phyloP scores from a whole-genome alignment of 1,284 basidiomycete species.

The Thelephora terrestris region DNA sequence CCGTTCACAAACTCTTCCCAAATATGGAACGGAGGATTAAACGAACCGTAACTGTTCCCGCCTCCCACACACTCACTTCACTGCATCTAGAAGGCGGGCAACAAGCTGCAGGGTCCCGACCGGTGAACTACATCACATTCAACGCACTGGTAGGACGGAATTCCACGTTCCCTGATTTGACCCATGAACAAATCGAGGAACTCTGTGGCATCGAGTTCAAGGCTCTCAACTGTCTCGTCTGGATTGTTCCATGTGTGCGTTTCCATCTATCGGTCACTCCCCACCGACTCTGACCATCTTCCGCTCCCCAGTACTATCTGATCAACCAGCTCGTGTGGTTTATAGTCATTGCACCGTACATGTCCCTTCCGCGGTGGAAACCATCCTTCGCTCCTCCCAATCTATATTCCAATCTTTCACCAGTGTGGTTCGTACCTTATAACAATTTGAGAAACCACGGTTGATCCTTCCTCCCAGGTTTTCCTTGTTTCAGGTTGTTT shows the following conservation, averaged over 20 bases:
- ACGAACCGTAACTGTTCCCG: constrained; percentile 64
- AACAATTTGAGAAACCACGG: neutral
- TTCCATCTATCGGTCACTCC: neutral
- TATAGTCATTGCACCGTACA: constrained; percentile 44
- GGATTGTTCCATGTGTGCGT: constrained; percentile 29
- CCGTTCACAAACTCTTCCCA: constrained; percentile 50
- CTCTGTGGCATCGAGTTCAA: constrained; percentile 92
- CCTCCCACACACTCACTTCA: constrained; percentile 54
- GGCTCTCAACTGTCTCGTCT: constrained; percentile 72
- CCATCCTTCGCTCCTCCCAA: constrained; percentile 17
- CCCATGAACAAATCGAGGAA: constrained; percentile 81
- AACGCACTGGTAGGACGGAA: constrained; percentile 80
- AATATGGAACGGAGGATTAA: constrained; percentile 39
- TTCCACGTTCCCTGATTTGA: constrained; percentile 76
- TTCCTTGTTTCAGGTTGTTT: constrained; percentile 48
- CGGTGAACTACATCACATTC: constrained; percentile 81
- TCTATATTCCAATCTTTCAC: constrained; percentile 28
- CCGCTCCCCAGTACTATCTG: constrained; percentile 28
- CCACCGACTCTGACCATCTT: neutral
- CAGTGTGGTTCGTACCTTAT: constrained; percentile 27
- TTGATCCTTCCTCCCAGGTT: constrained; percentile 27
- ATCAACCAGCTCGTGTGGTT: constrained; percentile 58
- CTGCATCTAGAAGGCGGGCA: constrained; percentile 13
- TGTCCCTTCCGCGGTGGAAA: constrained; percentile 26
- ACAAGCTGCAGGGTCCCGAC: constrained; percentile 6